Evolutionary conservation across 2,329 filamentous ascomycete genomes (phyloP).

Genomic region (Apiospora hydei): DNA sequence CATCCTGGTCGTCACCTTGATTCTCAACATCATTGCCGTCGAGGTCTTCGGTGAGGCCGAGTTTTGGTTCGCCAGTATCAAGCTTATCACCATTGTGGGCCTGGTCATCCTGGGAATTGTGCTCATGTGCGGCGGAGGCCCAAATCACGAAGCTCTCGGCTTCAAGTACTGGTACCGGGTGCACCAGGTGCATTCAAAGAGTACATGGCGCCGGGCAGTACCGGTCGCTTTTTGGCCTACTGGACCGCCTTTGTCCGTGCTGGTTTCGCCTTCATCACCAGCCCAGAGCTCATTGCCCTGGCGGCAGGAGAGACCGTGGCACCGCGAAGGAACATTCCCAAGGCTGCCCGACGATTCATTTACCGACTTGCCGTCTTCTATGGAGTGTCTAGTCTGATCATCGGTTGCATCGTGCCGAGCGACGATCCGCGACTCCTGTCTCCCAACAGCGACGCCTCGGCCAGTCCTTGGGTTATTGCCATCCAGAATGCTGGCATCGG

Average conservation of each 20-base stretch:
- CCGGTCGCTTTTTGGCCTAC: constrained; percentile 64
- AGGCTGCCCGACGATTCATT: constrained; percentile 67
- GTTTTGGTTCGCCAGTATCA: constrained; percentile 68
- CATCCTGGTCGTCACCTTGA: constrained; percentile 59
- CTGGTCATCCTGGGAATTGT: constrained; percentile 64
- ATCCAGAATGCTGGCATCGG: constrained; percentile 71
- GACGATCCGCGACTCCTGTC: constrained; percentile 67
- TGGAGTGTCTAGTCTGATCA: constrained; percentile 65
- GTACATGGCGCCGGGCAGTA: constrained; percentile 53
- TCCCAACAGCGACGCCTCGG: constrained; percentile 64
- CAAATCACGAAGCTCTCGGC: constrained; percentile 56
- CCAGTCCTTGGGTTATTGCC: constrained; percentile 71
- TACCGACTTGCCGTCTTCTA: constrained; percentile 71
- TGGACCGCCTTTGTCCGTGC: constrained; percentile 65
- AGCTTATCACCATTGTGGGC: constrained; percentile 65
- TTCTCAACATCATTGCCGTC: constrained; percentile 64
- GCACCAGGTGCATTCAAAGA: constrained; percentile 53
- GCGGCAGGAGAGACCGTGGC: constrained; percentile 71
- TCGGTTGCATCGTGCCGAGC: constrained; percentile 70
- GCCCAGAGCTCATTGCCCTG: constrained; percentile 68
- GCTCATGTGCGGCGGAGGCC: constrained; percentile 63
- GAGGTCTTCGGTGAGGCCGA: constrained; percentile 67
- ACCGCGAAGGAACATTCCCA: constrained; percentile 71
- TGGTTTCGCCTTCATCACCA: constrained; percentile 68
- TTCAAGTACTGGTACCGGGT: constrained; percentile 55